Conservation (phyloP, 2,329 filamentous ascomycete species). For the Fusarium sarcochroum region DNA sequence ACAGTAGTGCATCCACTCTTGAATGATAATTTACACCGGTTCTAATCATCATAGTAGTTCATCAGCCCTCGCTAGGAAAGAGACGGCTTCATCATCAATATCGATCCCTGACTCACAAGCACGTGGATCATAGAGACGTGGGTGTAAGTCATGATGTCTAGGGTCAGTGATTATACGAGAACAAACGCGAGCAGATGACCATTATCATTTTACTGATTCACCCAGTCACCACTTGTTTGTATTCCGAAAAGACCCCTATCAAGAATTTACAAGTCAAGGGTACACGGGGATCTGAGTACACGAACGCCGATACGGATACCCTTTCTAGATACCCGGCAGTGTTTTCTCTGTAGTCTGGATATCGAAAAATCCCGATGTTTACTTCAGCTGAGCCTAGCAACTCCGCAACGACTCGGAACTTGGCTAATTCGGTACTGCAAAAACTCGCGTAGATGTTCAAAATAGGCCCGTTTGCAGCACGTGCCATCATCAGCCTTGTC, state of each 20-base stretch:
- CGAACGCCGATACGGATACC: too few species aligned
- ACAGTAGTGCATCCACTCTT: neutral
- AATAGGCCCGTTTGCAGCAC: slow-evolving; percentile 32
- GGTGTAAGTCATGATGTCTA: slow-evolving; percentile 17
- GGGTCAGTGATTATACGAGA: slow-evolving; percentile 2
- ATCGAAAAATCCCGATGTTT: slow-evolving; percentile 28
- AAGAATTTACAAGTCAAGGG: neutral
- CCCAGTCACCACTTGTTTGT: neutral
- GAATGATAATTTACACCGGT: neutral
- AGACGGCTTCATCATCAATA: neutral
- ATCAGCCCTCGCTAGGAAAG: neutral
- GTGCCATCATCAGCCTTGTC: slow-evolving; percentile 4
- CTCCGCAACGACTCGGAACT: slow-evolving; percentile 9
- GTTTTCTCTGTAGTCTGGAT: neutral
- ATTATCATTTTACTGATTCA: slow-evolving; percentile 4
- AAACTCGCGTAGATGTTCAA: neutral
- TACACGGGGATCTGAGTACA: too few species aligned
- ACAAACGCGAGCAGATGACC: slow-evolving; percentile 13
- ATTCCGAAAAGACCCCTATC: slow-evolving; percentile 7
- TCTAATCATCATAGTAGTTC: neutral
- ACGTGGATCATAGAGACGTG: slow-evolving; percentile 10
- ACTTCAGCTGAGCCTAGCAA: slow-evolving; percentile 4
- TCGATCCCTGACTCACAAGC: neutral
- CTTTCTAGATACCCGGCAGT: neutral
- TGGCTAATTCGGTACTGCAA: neutral